A percentile compares a stretch with the other conserved stretches of the same genome.
These are phyloP conservation scores for Talaromyces sp. DNA, from an alignment of 2,329 filamentous ascomycete genomes.

Conservation along the genomic window DNA sequence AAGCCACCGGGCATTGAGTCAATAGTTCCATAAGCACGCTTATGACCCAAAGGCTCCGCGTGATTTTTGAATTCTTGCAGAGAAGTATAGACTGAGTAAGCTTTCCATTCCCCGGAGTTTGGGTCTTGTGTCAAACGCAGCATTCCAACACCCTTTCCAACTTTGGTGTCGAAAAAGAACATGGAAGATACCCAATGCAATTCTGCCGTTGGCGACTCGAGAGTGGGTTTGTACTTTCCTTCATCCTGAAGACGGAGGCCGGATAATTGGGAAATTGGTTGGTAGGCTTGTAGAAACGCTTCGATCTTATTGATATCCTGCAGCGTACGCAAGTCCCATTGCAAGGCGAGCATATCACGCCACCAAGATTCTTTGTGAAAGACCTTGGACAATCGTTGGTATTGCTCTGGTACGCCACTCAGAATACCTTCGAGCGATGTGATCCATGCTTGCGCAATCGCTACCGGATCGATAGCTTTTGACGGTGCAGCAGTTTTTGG, in stretches of 20 bases:
- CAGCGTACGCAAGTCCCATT: constrained; percentile 39
- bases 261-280: not conserved
- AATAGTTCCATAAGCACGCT: constrained; percentile 33
- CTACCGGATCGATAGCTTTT: not conserved
- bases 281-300: constrained; percentile 21
- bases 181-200: constrained; percentile 31
- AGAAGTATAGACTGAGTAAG: constrained; percentile 39
- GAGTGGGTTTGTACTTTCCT: not conserved
- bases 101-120: constrained; percentile 31
- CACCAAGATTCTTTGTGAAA: constrained; percentile 41
- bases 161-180: constrained; percentile 39
- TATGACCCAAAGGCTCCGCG: constrained; percentile 33
- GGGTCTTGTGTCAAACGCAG: constrained; percentile 32
- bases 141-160: constrained; percentile 36
- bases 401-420: not conserved
- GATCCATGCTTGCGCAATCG: not conserved
- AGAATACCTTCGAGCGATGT: not conserved
- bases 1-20: constrained; percentile 34
- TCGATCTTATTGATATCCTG: constrained; percentile 30
- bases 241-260: not conserved
- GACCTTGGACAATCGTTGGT: constrained; percentile 18
- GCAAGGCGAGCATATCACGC: constrained; percentile 39
- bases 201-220: not conserved
- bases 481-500: not conserved
- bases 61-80: constrained; percentile 35